Conservation (phyloP, 768 basidiomycete genomes). For the Lactarius sp. region DNA sequence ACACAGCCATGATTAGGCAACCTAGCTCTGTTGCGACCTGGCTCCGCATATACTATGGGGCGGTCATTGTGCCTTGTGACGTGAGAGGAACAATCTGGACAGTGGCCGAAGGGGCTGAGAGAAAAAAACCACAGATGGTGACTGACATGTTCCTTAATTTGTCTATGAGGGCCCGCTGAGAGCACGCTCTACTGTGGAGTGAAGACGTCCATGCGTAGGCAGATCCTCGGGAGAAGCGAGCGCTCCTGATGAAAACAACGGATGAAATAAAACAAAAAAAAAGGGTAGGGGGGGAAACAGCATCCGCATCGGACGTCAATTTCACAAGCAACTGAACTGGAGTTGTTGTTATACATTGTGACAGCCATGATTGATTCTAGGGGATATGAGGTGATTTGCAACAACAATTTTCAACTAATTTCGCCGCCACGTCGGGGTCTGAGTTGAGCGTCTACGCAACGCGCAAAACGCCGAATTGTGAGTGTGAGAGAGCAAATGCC, state of each 20-base stretch:
- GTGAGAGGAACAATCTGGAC: not conserved
- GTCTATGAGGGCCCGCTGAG: conserved; percentile 8
- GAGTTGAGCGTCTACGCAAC: conserved; percentile 13
- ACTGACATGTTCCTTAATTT: not conserved
- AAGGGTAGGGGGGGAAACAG: conserved; percentile 7
- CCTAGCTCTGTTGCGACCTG: not conserved
- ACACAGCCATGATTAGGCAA: conserved; percentile 12
- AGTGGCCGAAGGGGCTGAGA: not conserved
- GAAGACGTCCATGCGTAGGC: not conserved
- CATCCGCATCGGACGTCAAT: conserved; percentile 4
- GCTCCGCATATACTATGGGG: not conserved
- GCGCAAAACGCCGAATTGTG: conserved; percentile 32
- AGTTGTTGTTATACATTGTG: not conserved
- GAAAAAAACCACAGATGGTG: not conserved
- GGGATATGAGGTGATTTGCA: not conserved
- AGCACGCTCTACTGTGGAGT: conserved; percentile 8
- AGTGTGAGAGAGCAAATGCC: conserved; percentile 32
- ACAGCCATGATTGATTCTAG: not conserved
- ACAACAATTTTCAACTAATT: not conserved
- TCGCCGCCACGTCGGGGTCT: not conserved
- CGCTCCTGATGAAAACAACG: not conserved
- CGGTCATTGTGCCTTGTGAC: not conserved
- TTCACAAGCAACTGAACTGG: not conserved
- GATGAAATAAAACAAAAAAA: not conserved
- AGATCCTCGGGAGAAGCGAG: conserved; percentile 8